Conservation (phyloP, 2,329 filamentous ascomycete genomes). For the Clonostachys solani region DNA sequence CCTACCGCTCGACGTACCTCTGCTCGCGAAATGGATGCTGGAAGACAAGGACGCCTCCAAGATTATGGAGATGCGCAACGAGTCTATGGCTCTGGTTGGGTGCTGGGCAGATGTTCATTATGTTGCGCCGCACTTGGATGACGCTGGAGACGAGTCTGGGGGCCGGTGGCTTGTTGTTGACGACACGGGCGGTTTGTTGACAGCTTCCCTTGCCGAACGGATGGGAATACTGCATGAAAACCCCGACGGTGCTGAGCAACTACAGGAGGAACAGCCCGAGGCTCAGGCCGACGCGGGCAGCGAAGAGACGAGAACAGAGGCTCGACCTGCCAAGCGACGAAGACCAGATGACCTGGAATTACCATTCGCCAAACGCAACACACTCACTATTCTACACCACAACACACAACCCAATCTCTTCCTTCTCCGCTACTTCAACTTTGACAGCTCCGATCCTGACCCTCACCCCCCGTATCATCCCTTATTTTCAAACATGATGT, state of each 20-base stretch:
- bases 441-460: conserved; percentile 64
- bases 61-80: conserved; percentile 82
- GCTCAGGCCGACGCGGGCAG: background rate
- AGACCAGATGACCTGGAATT: conserved; percentile 50
- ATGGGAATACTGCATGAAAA: conserved; percentile 72
- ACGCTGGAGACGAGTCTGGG: conserved; percentile 17
- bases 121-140: conserved; percentile 16
- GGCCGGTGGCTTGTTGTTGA: conserved; percentile 78
- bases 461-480: conserved; percentile 64
- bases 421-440: conserved; percentile 85
- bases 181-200: conserved; percentile 78
- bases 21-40: conserved; percentile 72
- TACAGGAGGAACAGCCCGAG: background rate
- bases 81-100: conserved; percentile 74
- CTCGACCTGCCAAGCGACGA: conserved; percentile 17
- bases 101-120: conserved; percentile 91
- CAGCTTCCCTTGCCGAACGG: conserved; percentile 80
- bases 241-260: conserved; percentile 5
- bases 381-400: conserved; percentile 74
- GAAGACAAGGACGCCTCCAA: conserved; percentile 75
- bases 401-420: conserved; percentile 86
- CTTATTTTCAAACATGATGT: conserved; percentile 74
- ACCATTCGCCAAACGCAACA: conserved; percentile 67
- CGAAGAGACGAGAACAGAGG: background rate
- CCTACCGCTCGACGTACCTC: conserved; percentile 74